Evolutionary conservation across 78 protist species (phyloP), one percentile per base, ranked within the genome.

Genomic region (Monosiga brevicollis): DNA sequence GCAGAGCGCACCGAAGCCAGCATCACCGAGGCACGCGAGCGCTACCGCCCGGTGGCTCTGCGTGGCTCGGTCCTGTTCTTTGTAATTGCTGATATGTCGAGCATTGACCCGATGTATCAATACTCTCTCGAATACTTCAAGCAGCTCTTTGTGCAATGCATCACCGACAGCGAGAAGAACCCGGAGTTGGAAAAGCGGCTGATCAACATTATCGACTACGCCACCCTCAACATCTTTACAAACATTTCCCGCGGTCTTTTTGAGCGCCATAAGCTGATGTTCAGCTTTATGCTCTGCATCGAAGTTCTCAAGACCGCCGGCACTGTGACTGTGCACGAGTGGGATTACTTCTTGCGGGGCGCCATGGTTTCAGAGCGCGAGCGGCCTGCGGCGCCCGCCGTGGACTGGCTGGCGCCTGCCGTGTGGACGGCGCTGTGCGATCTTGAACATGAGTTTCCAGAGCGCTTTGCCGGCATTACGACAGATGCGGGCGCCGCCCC

Each of bases 41-140:
- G 62, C 25, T 93, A 90, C 87, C 80, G 88, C 2, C 43, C 80
- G 25, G 90, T 90, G n/a, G 97, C 97, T 3, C 71, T 43, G 29
- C 89, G 92, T 23, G 93, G 97, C 35, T 83, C 92, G 20, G 42
- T 91, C 29, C 76, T 95, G 24, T 95, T 88, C 89, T 90, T 90
- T 23, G 89, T 90, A 39, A 34, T 93, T 2, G 91, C 90, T 3
- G 91, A 88, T 71, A 39, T 95, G 32, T 78, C 74, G 15, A 1
- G 10, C 29, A 54, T 88, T 38, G 92, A 93, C 72, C 84, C 81
- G n/a, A 89, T 93, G 93, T 93, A 93, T 80, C 96, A 93, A 49
- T 71, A 41, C 79, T 83, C 90, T 6, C 86, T 92, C 11, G 55
- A 37, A 38, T 90, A 70, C 74, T 93, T 93, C 86, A 79, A 41